Percentiles rank a stretch among this genome's conserved stretches.
Conservation (phyloP, 768 basidiomycete genomes). For the Lentinula guzmanii region DNA sequence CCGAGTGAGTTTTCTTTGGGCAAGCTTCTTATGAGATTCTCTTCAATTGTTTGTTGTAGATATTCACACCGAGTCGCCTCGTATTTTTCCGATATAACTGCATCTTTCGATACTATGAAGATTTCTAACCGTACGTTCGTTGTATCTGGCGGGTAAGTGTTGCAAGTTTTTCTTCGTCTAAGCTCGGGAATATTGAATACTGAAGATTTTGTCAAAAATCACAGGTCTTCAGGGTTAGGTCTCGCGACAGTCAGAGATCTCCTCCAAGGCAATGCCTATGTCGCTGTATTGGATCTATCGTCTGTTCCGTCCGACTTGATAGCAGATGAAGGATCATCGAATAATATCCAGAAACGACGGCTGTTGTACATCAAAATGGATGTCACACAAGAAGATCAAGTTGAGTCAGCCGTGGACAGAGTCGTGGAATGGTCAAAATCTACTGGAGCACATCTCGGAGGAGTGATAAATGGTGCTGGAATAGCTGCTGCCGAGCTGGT, state of each 20-base stretch:
- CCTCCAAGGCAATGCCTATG: slow-evolving; percentile 33
- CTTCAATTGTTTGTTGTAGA: background rate
- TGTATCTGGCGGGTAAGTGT: slow-evolving; percentile 48
- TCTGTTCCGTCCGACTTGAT: slow-evolving; percentile 20
- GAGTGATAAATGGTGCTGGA: slow-evolving; percentile 56
- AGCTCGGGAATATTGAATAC: background rate
- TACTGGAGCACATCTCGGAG: slow-evolving; percentile 43
- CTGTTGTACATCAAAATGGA: slow-evolving; percentile 21
- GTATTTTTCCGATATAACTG: background rate
- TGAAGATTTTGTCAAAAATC: background rate
- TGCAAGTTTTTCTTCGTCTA: background rate
- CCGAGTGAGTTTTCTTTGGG: background rate
- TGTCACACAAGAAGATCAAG: slow-evolving; percentile 29
- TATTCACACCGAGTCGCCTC: background rate
- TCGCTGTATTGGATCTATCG: slow-evolving; percentile 45
- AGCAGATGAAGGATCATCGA: background rate
- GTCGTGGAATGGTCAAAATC: slow-evolving; percentile 34
- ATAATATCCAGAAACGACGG: slow-evolving; percentile 11
- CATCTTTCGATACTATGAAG: slow-evolving; percentile 30
- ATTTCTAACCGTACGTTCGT: slow-evolving; percentile 47
- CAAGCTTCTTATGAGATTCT: no score
- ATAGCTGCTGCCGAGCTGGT: slow-evolving; percentile 28
- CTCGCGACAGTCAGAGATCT: slow-evolving; percentile 45
- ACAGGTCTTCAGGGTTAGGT: slow-evolving; percentile 52
- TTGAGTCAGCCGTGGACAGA: slow-evolving; percentile 30